Evolutionary conservation across 371 early-diverging fungal genomes (phyloP), one percentile per base, ranked within the genome.

Genomic region (Mucor sp.): DNA sequence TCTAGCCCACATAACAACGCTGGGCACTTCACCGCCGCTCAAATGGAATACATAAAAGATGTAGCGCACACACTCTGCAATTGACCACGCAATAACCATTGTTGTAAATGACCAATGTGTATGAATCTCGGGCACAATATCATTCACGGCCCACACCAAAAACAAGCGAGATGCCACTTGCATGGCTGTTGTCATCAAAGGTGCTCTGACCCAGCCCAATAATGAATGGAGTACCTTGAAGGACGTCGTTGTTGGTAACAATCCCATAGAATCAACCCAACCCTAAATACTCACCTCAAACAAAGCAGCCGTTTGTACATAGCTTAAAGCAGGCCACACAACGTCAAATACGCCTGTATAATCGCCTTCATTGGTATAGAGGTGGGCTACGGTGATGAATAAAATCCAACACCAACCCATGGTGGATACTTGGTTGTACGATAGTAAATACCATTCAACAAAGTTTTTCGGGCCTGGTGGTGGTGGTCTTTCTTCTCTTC

Each of bases 21-120:
- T 70, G 4, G 90, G 87, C 6, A 87, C 83, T 25, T 53, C 25
- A 27, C 62, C 63, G 3, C 60, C 47, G 19, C 67, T 61, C 19
- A 95, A 83, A 65, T 87, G 87, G 63, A 90, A 75, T 7, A 87
- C 88, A 72, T 97, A 98, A 86, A 87, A 96, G 9, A 87, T 74
- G 79, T 97, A 97, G 59, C 98, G 91, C 39, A 95, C 83, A 63
- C 89, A 83, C 80, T 98, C 98, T 59, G 97, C 94, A 67, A 98
- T 82, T 48, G 85, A 87, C 98, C 98, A 98, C 17, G 97, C 96
- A 65, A 92, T 74, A n/a, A 92, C 82, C 95, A 96, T 95, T 44
- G 91, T 86, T 39, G 90, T 84, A 67, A 91, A 91, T 11, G 88
- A 88, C 78, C 87, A 85, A 62, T 89, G 88, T 0, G 83, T 70